Percentiles rank a stretch among this genome's conserved stretches.
Evolutionary conservation across 2,329 filamentous ascomycete genomes (phyloP).

Genomic region (Parascedosporium putredinis): DNA sequence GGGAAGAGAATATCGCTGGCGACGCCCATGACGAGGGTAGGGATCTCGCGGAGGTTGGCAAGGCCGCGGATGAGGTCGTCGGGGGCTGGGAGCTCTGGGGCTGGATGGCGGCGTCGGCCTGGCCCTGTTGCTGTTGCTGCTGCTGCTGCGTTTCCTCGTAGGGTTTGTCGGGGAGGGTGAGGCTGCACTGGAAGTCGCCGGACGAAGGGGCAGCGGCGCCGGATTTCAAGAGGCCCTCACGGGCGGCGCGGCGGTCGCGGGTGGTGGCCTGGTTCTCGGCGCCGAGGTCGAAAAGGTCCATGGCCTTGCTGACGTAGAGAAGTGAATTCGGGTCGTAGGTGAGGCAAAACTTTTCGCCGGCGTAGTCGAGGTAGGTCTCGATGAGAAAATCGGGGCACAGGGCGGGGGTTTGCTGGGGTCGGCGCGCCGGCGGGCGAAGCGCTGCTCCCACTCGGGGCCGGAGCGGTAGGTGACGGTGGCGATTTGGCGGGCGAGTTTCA

Average conservation of each 20-base stretch:
- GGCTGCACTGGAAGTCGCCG: conserved; percentile 45
- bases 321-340: conserved; percentile 95
- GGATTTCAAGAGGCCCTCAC: conserved; percentile 45
- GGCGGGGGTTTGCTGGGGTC: conserved; percentile 81
- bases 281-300: conserved; percentile 95
- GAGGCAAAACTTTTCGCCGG: conserved; percentile 94
- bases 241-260: conserved; percentile 48
- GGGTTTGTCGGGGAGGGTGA: conserved; percentile 72
- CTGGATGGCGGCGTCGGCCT: conserved; percentile 14
- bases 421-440: conserved; percentile 79
- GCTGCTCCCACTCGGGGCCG: conserved; percentile 93
- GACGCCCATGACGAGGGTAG: conserved; percentile 83
- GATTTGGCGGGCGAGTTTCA: conserved; percentile 96
- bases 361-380: conserved; percentile 95
- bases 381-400: conserved; percentile 97
- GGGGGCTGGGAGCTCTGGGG: conserved; percentile 43
- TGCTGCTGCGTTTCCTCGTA: conserved; percentile 71
- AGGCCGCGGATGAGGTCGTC: conserved; percentile 72
- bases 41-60: conserved; percentile 59
- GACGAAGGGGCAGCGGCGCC: conserved; percentile 38
- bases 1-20: conserved; percentile 95
- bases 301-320: conserved; percentile 94
- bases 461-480: conserved; percentile 95
- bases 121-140: conserved; percentile 22
- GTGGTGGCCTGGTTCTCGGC: conserved; percentile 56